Base-by-base conservation (phyloP, 192 early-diverging fungal genomes). In the Diversispora eburnea region DNA sequence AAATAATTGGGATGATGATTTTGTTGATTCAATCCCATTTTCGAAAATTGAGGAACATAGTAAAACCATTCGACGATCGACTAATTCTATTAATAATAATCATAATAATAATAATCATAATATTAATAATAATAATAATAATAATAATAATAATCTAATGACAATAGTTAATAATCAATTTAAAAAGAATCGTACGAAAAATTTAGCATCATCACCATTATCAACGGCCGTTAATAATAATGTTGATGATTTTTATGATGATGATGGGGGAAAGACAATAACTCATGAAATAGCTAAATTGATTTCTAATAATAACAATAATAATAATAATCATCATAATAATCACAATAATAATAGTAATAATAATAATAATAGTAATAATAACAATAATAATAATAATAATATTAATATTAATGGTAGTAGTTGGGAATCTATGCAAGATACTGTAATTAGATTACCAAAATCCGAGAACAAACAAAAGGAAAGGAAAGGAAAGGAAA, bases 1-100 rank as follows among this genome's bases (percentile, higher is more conserved):
- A 1, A 74, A 79, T 48, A 82, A 77, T 57, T 82, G 81, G 81
- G 81, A 82, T 61, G 81, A 79, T 55, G 81, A 79, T 64, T 79
- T 79, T 76, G 76, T 71, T 25, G 81, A 79, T 41, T 73, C 77
- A 0, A 77, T 78, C 17, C 43, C 65, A 17, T 78, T 76, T 3
- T 56, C 77, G 15, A 77, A 79, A 49, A 43, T 82, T 48, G 45
- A 33, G 5, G 77, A 77, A 8, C 75, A 57, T 2, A 77, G 66
- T 42, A 75, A 43, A 56, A 67, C 62, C 17, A 39, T 72, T 47
- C 42, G 67, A 46, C 52, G 25, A 33, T 33, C 25, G 25, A 33
- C 67, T 9, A 12, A 17, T n/a, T 8, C 8, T 45, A 45, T 63
- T 63, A 33, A 63, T 42, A 63, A 17, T 42, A 7, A n/a, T n/a